A percentile compares a stretch with the other conserved stretches of the same genome.
Evolutionary conservation across 352 stramenopile genomes (phyloP).

Genomic region (Phytophthora nicotianae): DNA sequence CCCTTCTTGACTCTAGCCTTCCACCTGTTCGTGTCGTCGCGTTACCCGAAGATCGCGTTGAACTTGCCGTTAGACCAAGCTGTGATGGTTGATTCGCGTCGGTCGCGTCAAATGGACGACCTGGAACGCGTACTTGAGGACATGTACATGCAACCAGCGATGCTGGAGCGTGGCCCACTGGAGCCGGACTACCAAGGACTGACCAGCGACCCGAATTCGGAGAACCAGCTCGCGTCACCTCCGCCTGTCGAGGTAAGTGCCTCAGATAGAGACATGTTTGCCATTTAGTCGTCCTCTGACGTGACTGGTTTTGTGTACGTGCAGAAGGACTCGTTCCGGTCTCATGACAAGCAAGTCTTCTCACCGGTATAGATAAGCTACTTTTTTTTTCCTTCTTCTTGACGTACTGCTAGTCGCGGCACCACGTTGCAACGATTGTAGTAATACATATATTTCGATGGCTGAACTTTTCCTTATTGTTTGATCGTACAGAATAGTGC

Average conservation of each 20-base stretch:
- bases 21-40: conserved; percentile 70
- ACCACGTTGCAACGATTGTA: conserved; percentile 15
- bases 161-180: conserved; percentile 65
- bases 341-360: conserved; percentile 43
- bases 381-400: conserved; percentile 4
- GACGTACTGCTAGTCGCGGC: conserved; percentile 11
- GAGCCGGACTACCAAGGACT: conserved; percentile 81
- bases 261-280: not conserved
- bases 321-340: conserved; percentile 44
- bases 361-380: conserved; percentile 37
- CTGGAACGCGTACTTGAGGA: conserved; percentile 65
- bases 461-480: conserved; percentile 18
- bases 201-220: conserved; percentile 62
- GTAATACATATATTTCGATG: conserved; percentile 42
- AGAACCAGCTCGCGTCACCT: conserved; percentile 71
- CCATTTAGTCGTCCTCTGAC: conserved; percentile 17
- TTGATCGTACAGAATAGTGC: conserved; percentile 16
- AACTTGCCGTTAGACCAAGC: conserved; percentile 82
- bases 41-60: conserved; percentile 68
- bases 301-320: conserved; percentile 23
- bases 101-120: conserved; percentile 55
- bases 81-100: conserved; percentile 69
- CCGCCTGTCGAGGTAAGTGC: conserved; percentile 55
- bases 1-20: conserved; percentile 71
- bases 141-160: conserved; percentile 70